Percentiles rank a stretch among this genome's conserved stretches.
Evolutionary conservation across 176 grass and related monocot genomes (phyloP).

Genomic region (Neostapfia colusana): DNA sequence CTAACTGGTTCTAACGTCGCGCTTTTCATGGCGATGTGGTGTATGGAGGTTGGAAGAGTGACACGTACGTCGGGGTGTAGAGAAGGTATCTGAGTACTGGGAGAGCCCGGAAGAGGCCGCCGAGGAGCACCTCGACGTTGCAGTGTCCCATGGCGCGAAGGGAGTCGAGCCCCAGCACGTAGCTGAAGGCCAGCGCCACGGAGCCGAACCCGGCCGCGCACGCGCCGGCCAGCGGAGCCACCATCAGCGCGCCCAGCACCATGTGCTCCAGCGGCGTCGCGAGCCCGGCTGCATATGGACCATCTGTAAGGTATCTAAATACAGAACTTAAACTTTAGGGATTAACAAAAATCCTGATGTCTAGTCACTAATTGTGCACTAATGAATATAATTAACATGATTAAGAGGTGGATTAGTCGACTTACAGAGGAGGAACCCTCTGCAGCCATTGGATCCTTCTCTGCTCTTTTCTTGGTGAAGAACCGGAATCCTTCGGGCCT

Average conservation of each 20-base stretch:
- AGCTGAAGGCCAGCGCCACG: slow-evolving; percentile 52
- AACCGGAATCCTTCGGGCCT: no score
- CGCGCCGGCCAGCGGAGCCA: slow-evolving; percentile 48
- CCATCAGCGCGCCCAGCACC: slow-evolving; percentile 46
- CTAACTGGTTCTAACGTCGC: no score
- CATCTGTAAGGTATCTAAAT: no score
- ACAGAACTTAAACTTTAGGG: no score
- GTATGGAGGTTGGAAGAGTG: not conserved
- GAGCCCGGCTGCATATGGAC: slow-evolving; percentile 52
- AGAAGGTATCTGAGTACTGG: slow-evolving; percentile 76
- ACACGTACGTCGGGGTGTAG: slow-evolving; percentile 83
- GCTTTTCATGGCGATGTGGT: no score
- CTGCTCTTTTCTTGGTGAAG: no score
- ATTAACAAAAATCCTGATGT: no score
- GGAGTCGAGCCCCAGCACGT: slow-evolving; percentile 65
- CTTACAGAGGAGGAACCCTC: no score
- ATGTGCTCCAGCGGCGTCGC: slow-evolving; percentile 72
- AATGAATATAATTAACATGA: no score
- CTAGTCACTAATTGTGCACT: no score
- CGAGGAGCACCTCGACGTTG: slow-evolving; percentile 78
- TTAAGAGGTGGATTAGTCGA: no score
- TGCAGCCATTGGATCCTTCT: no score
- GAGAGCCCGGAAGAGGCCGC: slow-evolving; percentile 38
- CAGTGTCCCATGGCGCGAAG: slow-evolving; percentile 78
- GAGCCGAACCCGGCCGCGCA: slow-evolving; percentile 51